Percentiles rank a stretch among this genome's conserved stretches.
Evolutionary conservation across 2,329 filamentous ascomycete species (phyloP).

Genomic region (Sphaerostilbella broomeana): DNA sequence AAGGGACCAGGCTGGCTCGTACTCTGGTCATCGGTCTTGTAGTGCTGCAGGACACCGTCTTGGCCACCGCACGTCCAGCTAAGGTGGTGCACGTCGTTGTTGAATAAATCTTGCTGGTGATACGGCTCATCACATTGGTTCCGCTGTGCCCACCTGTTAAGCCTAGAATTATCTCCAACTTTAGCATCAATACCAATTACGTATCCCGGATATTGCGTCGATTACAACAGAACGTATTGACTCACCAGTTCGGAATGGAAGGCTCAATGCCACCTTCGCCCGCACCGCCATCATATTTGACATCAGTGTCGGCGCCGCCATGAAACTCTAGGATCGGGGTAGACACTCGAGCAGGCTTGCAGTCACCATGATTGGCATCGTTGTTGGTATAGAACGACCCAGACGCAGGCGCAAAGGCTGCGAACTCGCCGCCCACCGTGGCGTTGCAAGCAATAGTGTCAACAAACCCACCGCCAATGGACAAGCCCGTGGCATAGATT

Average conservation of each 20-base stretch:
- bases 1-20: background rate
- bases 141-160: constrained; percentile 35
- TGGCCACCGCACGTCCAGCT: constrained; percentile 35
- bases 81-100: constrained; percentile 36
- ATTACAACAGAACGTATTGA: background rate
- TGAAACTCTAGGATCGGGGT: constrained; percentile 41
- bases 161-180: constrained; percentile 18
- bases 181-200: background rate
- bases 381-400: constrained; percentile 38
- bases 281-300: constrained; percentile 36
- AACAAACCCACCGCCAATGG: constrained; percentile 43
- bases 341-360: constrained; percentile 31
- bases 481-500: constrained; percentile 41
- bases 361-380: constrained; percentile 32
- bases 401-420: constrained; percentile 39
- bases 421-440: constrained; percentile 34
- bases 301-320: constrained; percentile 36
- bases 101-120: constrained; percentile 26
- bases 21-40: constrained; percentile 36
- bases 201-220: background rate
- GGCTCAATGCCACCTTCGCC: constrained; percentile 37
- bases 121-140: constrained; percentile 31
- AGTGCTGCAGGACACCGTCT: constrained; percentile 35
- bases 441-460: constrained; percentile 38
- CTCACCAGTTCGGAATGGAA: constrained; percentile 30